Evolutionary conservation across 768 basidiomycete species (phyloP), one percentile per base, ranked within the genome.

Genomic region (Psilocybe cubensis): DNA sequence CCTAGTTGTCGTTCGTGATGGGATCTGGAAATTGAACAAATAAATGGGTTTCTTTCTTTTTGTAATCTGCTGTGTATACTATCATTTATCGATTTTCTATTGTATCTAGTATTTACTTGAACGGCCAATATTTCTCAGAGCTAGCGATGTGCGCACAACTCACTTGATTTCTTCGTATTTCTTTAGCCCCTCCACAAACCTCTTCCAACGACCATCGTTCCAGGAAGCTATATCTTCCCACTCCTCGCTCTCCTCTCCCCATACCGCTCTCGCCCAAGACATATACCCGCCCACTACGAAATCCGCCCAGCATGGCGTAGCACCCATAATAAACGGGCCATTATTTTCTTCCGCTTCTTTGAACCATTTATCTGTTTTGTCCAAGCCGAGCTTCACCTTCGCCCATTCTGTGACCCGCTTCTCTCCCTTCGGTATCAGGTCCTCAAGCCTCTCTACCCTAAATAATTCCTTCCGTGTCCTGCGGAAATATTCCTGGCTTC

Each of bases 1-100:
- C 0, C 73, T 92, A 17, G 87, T 96, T 23, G 78, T 79, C 0
- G 82, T 82, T 38, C 82, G 81, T 53, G 88, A 90, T 57, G 90
- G 90, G 1, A 73, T 86, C 67, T 93, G 90, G 91, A 87, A 64
- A 52, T 67, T 80, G 43, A 76, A 76, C 52, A 70, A 67, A 76
- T 54, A 70, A 67, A 25, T 72, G 46, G 66, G 18, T 43, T 21
- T 21, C 17, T 45, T 18, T n/a, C n/a, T n/a, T 8, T 24, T 14
- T 12, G n/a, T 28, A 18, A 1, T 3, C 7, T 33, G 3, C 27
- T 46, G 25, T 45, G 44, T 46, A 45, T 23, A 35, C 31, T 24
- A 54, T 33, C n/a, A 24, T 45, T 35, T 18, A 35, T 43, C 10
- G 29, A 14, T 38, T 38, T n/a, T 38, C 35, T 20, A 17, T 31